Evolutionary conservation across 371 early-diverging fungal genomes (phyloP).

Genomic region (Lichtheimia ornata): DNA sequence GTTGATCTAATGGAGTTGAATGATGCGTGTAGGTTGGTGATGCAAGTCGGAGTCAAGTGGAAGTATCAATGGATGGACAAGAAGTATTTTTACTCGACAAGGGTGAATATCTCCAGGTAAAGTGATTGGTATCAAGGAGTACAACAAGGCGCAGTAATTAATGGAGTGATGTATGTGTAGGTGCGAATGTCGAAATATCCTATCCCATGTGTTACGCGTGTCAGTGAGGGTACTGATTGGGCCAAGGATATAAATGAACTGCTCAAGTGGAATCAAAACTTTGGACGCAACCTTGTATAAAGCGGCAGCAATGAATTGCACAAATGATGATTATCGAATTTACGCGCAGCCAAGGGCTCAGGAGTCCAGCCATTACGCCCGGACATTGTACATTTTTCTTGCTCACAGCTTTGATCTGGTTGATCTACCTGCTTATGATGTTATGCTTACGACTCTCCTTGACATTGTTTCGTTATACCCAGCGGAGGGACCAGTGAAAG

Average conservation of each 20-base stretch:
- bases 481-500: too few relatives aligned
- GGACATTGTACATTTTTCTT: too few relatives aligned
- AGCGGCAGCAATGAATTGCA: too few relatives aligned
- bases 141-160: not conserved
- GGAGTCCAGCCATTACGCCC: too few relatives aligned
- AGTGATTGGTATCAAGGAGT: not conserved
- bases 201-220: slow-evolving; percentile 75
- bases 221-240: slow-evolving; percentile 71
- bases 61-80: slow-evolving; percentile 76
- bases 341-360: too few relatives aligned
- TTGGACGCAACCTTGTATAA: slow-evolving; percentile 41
- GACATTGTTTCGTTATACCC: too few relatives aligned
- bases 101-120: slow-evolving; percentile 70
- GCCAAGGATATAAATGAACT: slow-evolving; percentile 79
- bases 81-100: slow-evolving; percentile 68
- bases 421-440: too few relatives aligned
- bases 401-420: too few relatives aligned
- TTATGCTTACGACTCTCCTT: too few relatives aligned
- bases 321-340: too few relatives aligned
- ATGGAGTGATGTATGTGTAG: slow-evolving; percentile 19
- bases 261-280: slow-evolving; percentile 82
- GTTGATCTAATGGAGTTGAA: too few relatives aligned
- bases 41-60: slow-evolving; percentile 61
- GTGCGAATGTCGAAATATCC: slow-evolving; percentile 77
- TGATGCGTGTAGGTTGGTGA: slow-evolving; percentile 53